Evolutionary conservation across 2,329 filamentous ascomycete species (phyloP), one percentile per base, ranked within the genome.

Genomic region (Penicillium capsulatum): DNA sequence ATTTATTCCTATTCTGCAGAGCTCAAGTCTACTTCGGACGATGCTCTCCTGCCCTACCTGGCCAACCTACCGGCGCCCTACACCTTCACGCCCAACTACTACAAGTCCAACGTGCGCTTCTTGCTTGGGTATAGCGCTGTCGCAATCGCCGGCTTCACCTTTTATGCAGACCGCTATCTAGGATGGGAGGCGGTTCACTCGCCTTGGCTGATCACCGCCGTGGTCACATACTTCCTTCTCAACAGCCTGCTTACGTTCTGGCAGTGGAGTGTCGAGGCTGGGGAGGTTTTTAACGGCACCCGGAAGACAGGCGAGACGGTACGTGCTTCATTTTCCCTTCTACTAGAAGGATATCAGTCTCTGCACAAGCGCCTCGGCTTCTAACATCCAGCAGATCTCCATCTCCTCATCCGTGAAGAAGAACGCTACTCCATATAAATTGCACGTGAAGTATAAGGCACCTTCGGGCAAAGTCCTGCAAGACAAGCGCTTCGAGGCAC

Each of bases 11-110:
- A 32, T 9, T 15, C 15, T 28, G 10, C 62, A 94, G 92, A 97
- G 64, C 83, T 98, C 50, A 97, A 97, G 69, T 94, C 92, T 71
- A 94, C 90, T 27, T 88, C 86, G 52, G 92, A 98, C 71, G 92
- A 98, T 69, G 88, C 90, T 41, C 83, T 98, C 44, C 81, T 86
- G 43, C 89, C 92, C 69, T 97, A 97, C 72, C 81, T 98, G 48
- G 91, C 87, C 68, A 86, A 81, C 20, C 81, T 97, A n/a, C 63
- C 82, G 76, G 59, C 64, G 14, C 66, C 67, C 14, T 68, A 67
- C 50, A 60, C 61, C 52, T 96, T 96, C 74, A 77, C 72, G 48
- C 89, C 94, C 68, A 82, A 85, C 49, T 84, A 97, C 70, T 76
- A 69, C 42, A 81, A 92, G 33, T 80, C 82, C 56, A 90, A 97